These are phyloP conservation scores for Coffea canephora DNA, from an alignment of 257 asterid genomes.

Conservation along the genomic window DNA sequence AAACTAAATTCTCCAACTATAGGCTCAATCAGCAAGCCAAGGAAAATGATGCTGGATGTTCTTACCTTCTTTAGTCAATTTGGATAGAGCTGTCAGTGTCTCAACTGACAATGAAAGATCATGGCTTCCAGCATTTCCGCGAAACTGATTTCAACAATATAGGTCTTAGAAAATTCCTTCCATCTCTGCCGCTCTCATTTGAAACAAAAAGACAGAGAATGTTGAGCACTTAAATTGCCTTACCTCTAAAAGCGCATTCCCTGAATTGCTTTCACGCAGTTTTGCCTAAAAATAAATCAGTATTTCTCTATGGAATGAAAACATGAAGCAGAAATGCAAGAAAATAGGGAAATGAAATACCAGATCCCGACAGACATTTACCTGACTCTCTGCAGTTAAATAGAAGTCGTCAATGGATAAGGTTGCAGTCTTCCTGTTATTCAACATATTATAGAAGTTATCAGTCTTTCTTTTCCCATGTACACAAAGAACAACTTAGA, in stretches of 20 bases:
- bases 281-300: conserved; percentile 51
- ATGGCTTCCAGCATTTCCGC: conserved; percentile 99
- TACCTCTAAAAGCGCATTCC: conserved; percentile 90
- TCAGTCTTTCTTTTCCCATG: conserved; percentile 25
- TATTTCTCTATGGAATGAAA: conserved; percentile 15
- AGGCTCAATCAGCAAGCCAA: conserved; percentile 8
- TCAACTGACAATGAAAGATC: conserved; percentile 82
- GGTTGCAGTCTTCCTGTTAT: conserved; percentile 84
- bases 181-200: background rate
- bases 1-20: background rate
- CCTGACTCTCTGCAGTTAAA: conserved; percentile 92
- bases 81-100: conserved; percentile 62
- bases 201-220: background rate
- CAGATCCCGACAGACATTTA: conserved; percentile 19
- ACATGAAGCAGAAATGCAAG: conserved; percentile 4
- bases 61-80: conserved; percentile 79
- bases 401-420: conserved; percentile 95
- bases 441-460: conserved; percentile 28
- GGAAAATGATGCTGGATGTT: conserved; percentile 11
- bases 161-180: conserved; percentile 2
- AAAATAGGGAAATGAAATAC: conserved; percentile 1
- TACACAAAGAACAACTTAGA: conserved; percentile 2
- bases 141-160: conserved; percentile 44
- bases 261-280: conserved; percentile 77
- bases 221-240: background rate